Conservation (phyloP, 2,329 filamentous ascomycete genomes). For the Ambrosiella xylebori region DNA sequence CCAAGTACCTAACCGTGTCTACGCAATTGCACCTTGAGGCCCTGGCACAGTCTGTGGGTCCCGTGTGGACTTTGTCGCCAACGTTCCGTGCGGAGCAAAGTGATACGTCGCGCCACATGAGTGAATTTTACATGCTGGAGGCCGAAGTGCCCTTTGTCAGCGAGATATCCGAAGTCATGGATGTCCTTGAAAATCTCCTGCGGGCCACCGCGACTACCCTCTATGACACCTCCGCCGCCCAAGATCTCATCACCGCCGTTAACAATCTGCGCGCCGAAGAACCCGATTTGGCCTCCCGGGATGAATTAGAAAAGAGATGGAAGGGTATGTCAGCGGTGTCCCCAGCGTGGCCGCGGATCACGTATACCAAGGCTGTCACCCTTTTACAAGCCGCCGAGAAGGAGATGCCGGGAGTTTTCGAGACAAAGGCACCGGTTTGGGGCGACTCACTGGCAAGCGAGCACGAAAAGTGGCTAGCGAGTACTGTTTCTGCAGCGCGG, state of each 20-base stretch:
- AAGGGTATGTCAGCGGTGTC: conserved; percentile 36
- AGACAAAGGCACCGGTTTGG: conserved; percentile 48
- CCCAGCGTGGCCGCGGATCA: conserved; percentile 57
- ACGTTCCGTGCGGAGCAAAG: conserved; percentile 88
- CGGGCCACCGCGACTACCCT: conserved; percentile 30
- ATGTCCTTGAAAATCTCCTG: conserved; percentile 65
- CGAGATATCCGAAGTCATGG: conserved; percentile 53
- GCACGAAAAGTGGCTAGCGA: conserved; percentile 78
- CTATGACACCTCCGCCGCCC: conserved; percentile 26
- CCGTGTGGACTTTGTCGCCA: conserved; percentile 85
- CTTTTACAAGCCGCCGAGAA: conserved; percentile 41
- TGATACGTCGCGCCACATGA: conserved; percentile 83
- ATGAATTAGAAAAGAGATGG: conserved; percentile 53
- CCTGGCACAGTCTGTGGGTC: conserved; percentile 69
- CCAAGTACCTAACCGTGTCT: conserved; percentile 94
- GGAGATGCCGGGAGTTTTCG: conserved; percentile 32
- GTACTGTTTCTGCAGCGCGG: conserved; percentile 35
- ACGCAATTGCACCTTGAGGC: conserved; percentile 90
- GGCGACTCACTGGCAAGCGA: conserved; percentile 66
- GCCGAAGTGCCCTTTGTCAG: conserved; percentile 70
- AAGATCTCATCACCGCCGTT: conserved; percentile 26
- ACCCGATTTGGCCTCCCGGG: conserved; percentile 22
- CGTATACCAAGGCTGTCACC: conserved; percentile 62
- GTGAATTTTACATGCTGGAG: conserved; percentile 98
- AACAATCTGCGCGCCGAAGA: conserved; percentile 1